Base-by-base conservation (phyloP, 148 eudicot species). In the Pouteria glomerata region DNA sequence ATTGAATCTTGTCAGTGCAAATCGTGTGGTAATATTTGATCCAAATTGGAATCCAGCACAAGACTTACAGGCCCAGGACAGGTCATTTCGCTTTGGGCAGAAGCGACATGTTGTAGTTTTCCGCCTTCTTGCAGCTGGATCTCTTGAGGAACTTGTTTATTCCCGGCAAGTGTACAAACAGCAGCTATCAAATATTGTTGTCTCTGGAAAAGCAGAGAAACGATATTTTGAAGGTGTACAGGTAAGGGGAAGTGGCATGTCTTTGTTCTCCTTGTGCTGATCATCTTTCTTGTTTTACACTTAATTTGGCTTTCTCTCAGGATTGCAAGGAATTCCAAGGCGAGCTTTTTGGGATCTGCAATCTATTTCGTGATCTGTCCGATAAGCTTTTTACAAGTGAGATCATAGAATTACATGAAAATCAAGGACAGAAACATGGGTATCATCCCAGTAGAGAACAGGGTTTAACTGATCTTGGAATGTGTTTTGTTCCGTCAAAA, bases 141-240 rank as follows among this genome's bases (percentile, higher is more conserved):
- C 98, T 53, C 93, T 94, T 51, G 98, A 91, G 88, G 98, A 94
- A 75, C 96, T 94, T 61, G 89, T 94, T 50, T 94, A 94, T 70
- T 70, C 90, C 31, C 89, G 98, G 44, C 98, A 94, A 79, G 93
- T 94, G 35, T 94, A 94, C 78, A 94, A 94, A 79, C 98, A 94
- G 48, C 98, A 94, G 83, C 78, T 94, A 74, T 89, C 97, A 39
- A 91, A 94, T 66, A 91, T 94, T 76, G 98, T 96, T 47, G 93
- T 94, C 73, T 87, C 96, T 55, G 98, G 98, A 30, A 94, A 87
- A 81, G 82, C 87, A 83, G 98, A 94, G 79, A 91, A 89, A 74
- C 81, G 98, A 15, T 94, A 94, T 77, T 94, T 94, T 77, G 96
- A 94, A 88, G 98, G 97, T 31, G 97, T 94, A 63, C 98, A 94